Base-by-base conservation (phyloP, 2,329 filamentous ascomycete species). In the Alternaria alternata region DNA sequence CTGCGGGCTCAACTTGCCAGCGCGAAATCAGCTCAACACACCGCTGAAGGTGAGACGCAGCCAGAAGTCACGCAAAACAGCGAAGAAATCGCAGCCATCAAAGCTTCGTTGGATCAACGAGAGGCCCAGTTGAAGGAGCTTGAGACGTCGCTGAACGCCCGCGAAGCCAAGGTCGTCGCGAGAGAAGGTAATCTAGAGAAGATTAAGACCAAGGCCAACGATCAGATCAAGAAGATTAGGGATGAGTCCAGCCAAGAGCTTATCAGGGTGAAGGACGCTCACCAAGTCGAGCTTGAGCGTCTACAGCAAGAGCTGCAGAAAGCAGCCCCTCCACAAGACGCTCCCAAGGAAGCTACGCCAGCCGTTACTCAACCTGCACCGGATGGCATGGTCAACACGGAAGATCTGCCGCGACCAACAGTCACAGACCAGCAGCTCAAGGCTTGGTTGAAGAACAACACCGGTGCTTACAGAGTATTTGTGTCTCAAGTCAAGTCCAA, bases 201-300 rank as follows among this genome's bases (percentile, higher is more conserved):
- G 9, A 44, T 72, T 11, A 75, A 82, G 1, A 84, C 86, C 54
- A 86, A 89, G 61, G 81, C 90, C 16, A 91, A 94, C 71, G 85
- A 87, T 30, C 88, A 85, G 11, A 83, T 91, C 60, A 91, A 91
- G 69, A 81, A 85, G 53, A 63, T 68, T 52, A 63, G 62, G 9
- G 63, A 63, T n/a, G 65, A 68, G 34, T 61, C 62, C 2, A 63
- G 68, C 22, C 61, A 67, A 32, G 83, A 80, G 14, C 68, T 74
- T 43, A 68, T 70, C 41, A 75, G 81, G 56, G 81, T 87, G 54
- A 80, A 83, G 48, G 79, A 72, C 11, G 73, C 78, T 53, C 76
- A 79, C 43, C 69, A 72, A 26, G 69, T 73, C 32, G 78, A 81
- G 42, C 70, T 81, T 8, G 70, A 77, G 12, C 78, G 77, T 46